Evolutionary conservation across 2,329 filamentous ascomycete genomes (phyloP).

Genomic region (Zopfia rhizophila): DNA sequence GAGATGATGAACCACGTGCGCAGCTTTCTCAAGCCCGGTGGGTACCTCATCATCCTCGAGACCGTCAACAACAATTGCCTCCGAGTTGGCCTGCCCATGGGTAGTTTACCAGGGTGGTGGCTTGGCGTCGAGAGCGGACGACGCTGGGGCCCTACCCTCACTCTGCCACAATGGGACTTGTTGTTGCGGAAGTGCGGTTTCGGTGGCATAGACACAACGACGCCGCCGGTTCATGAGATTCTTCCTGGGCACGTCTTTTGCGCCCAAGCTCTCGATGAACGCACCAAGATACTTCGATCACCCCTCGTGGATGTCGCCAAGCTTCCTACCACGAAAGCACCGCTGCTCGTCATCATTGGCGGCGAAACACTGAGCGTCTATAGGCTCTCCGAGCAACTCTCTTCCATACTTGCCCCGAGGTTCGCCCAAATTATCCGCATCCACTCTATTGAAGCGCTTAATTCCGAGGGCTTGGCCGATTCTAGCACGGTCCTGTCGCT

Average conservation of each 20-base stretch:
- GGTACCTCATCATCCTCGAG: conserved; percentile 57
- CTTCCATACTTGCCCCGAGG: no score
- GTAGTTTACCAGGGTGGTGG: conserved; percentile 54
- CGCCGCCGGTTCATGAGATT: conserved; percentile 34
- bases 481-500: conserved; percentile 11
- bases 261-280: no score
- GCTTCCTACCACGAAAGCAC: no score
- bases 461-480: conserved; percentile 5
- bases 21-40: conserved; percentile 46
- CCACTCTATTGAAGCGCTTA: conserved; percentile 12
- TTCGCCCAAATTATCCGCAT: no score
- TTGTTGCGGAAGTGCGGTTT: conserved; percentile 14
- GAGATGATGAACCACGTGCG: conserved; percentile 16
- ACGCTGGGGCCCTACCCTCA: conserved; percentile 7
- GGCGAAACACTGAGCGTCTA: neutral
- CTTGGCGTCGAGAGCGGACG: conserved; percentile 24
- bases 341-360: conserved; percentile 18
- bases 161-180: conserved; percentile 31
- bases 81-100: conserved; percentile 36
- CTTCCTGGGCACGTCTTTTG: conserved; percentile 47
- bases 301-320: no score
- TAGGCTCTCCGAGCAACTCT: no score
- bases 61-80: conserved; percentile 6
- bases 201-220: conserved; percentile 18
- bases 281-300: no score